Evolutionary conservation across 176 grass and related monocot genomes (phyloP), one percentile per base, ranked within the genome.

Genomic region (Musa acuminata): DNA sequence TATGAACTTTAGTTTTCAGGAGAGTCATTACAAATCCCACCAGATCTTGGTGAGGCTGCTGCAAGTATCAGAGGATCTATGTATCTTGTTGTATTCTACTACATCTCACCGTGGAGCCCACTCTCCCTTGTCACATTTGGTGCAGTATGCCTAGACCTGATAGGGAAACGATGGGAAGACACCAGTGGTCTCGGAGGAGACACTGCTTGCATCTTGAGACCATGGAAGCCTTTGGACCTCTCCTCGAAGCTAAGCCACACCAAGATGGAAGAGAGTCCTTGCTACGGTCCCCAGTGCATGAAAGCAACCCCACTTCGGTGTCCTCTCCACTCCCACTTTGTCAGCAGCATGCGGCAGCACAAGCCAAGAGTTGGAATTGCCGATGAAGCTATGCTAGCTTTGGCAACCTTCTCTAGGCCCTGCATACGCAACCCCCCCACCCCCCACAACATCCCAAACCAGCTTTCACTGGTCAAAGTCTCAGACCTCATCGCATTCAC

Each of bases 391-490:
- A 73, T 35, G 3, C 13, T 73, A 73, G 71, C 52, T 12, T 63
- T 64, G 49, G 60, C 21, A 76, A 69, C 71, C 74, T 72, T 83
- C 81, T 91, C 72, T 58, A 84, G 81, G 79, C 65, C 85, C 72
- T 88, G 78, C 84, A 73, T 80, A 62, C 77, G 57, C 13, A 71
- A 16, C 24, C 51, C 55, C 52, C 24, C 71, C 13, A 0, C 13
- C 16, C 77, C 75, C 7, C 29, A 2, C 13, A 60, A 72, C 12
- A 23, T 25, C 83, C 83, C 62, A 52, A 75, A 69, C 24, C 78
- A 76, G 27, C 64, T 75, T 55, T 82, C 80, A 78, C 53, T 77
- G 72, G 83, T 85, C 83, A 83, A 86, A 85, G 71, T 75, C 89
- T 71, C 65, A 79, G 75, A 77, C 59, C 87, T n/a, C 72, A 49